Base-by-base conservation (phyloP, 1,139 yeast species). In the Taphrina populina region DNA sequence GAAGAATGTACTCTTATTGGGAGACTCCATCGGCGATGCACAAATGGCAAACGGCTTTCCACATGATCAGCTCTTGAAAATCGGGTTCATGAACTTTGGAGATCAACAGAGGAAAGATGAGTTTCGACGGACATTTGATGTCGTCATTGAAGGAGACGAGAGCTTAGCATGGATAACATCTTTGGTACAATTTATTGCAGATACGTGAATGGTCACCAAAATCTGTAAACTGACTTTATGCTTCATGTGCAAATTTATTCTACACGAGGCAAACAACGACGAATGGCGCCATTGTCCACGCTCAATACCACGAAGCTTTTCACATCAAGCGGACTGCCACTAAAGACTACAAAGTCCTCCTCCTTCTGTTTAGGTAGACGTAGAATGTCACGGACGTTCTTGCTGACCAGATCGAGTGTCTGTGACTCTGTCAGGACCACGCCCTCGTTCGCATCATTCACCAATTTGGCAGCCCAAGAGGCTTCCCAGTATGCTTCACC, bases 11-110 rank as follows among this genome's bases (percentile, higher is more conserved):
- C 15, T 52, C 15, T 32, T 52, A 4, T 27, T 52, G 30, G 56
- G 56, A 3, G 56, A 52, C 36, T 52, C 56, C 2, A 29, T 41
- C 8, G 56, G 56, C 4, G 56, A 52, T 19, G 49, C 49, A 8
- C 46, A 27, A 7, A 52, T 52, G 56, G 49, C 49, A 10, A 49
- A 41, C 6, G 56, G 56, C 7, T 23, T 35, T 11, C 30, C 24
- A 21, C 56, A 52, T 26, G 44, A 41, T 4, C 32, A 23, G 11
- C 15, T 43, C 15, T 36, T 52, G 29, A 41, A 41, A 43, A 26
- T 52, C 19, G 56, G 56, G n/a, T 34, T 52, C 15, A 17, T 41
- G 23, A 52, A 52, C 24, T 41, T 40, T 11, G 56, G 49, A 10
- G 56, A 52, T 24, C 49, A 40, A 6, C 10, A 21, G 32, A 20